Evolutionary conservation across 1,284 basidiomycete species (phyloP), one percentile per base, ranked within the genome.

Genomic region (Veloporphyrellus conicus): DNA sequence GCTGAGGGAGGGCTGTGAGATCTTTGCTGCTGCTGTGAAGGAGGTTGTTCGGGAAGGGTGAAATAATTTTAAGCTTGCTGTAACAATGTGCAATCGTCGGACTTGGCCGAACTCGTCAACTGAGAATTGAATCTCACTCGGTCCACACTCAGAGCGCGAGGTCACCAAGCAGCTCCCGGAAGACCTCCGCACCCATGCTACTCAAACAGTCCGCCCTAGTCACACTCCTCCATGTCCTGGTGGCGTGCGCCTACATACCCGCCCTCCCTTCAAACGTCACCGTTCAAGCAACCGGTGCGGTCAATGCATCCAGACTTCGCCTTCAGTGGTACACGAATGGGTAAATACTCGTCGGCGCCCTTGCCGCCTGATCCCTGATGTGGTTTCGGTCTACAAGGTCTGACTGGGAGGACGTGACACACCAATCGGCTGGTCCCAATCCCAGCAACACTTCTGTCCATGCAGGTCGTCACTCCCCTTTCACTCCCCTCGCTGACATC

Each of bases 261-360:
- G 90, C 89, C 2, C 61, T 71, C n/a, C 75, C 84, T 11, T 82
- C 84, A 31, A 88, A 90, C 61, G 70, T 76, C 50, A 83, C 84
- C 0, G 70, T 74, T 34, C 70, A 67, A 6, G 74, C 70, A 15
- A 59, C 77, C 41, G 81, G 81, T 60, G 66, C 77, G 19, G 75
- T 76, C 4, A 79, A 82, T 57, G 64, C 73, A 14, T 83, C 82
- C 8, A 73, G 69, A 39, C 71, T 88, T 42, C 69, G 71, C 49
- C 66, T 90, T 46, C 75, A 79, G 50, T 90, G 85, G 87, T 79
- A 72, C 57, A 60, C 63, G 33, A 71, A 74, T 42, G 75, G 73
- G 77, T 81, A 48, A 46, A 71, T 19, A 29, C 41, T 16, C 12
- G 20, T 22, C 25, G 25, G 3, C 38, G 25, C 31, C 14, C 41